Percentiles rank a stretch among this genome's conserved stretches.
Conservation (phyloP, 495 filamentous ascomycete species). For the Aspergillus indologenus region DNA sequence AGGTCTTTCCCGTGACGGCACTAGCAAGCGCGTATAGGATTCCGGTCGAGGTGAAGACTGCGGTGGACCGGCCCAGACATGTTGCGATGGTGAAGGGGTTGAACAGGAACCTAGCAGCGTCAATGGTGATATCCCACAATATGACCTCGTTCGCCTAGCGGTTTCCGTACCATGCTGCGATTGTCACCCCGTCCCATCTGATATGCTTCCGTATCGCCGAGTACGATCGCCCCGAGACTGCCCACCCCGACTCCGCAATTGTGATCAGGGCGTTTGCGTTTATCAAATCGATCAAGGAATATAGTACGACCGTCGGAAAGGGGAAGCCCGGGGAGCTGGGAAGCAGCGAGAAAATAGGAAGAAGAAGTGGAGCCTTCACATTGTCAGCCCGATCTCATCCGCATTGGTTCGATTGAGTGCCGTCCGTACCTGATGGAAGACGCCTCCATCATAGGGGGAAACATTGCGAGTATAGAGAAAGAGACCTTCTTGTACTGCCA, state of each 20-base stretch:
- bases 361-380: constrained; percentile 74
- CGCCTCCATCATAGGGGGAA: constrained; percentile 94
- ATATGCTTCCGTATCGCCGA: constrained; percentile 74
- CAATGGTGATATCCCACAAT: too few relatives aligned
- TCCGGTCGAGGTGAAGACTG: constrained; percentile 84
- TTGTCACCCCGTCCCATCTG: constrained; percentile 68
- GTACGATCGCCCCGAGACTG: constrained; percentile 67
- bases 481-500: constrained; percentile 85
- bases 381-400: constrained; percentile 9
- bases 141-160: too few relatives aligned
- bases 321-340: constrained; percentile 62
- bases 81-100: constrained; percentile 94
- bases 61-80: constrained; percentile 88
- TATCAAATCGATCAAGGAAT: constrained; percentile 75
- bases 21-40: constrained; percentile 81
- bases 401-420: background rate
- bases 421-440: constrained; percentile 78
- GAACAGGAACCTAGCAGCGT: constrained; percentile 68
- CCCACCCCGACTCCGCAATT: constrained; percentile 81
- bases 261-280: constrained; percentile 77
- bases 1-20: constrained; percentile 68
- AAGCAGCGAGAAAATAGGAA: constrained; percentile 85
- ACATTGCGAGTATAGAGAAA: constrained; percentile 96
- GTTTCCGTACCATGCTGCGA: constrained; percentile 68
- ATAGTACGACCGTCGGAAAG: constrained; percentile 75